Evolutionary conservation across 768 basidiomycete genomes (phyloP).

Genomic region (Termitomyces sp.): DNA sequence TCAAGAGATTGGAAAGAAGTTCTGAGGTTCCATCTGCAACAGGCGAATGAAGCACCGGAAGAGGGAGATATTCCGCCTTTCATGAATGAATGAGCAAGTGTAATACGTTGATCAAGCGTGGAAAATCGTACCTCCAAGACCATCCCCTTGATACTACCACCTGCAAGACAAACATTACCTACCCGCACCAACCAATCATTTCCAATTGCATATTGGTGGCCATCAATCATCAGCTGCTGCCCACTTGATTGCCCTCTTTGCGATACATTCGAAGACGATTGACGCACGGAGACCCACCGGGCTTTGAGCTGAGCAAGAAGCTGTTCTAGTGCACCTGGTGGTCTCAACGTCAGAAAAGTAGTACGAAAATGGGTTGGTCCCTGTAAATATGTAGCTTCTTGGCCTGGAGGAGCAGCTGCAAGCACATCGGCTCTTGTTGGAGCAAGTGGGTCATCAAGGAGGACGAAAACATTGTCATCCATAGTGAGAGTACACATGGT

Average conservation of each 20-base stretch:
- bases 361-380: constrained; percentile 66
- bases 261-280: constrained; percentile 30
- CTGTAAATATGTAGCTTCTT: constrained; percentile 40
- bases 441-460: constrained; percentile 72
- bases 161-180: constrained; percentile 73
- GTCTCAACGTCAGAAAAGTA: constrained; percentile 72
- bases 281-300: constrained; percentile 70
- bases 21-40: constrained; percentile 67
- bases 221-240: constrained; percentile 72
- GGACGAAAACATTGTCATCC: constrained; percentile 78
- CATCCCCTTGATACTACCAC: constrained; percentile 80
- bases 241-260: constrained; percentile 47
- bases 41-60: constrained; percentile 64
- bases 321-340: constrained; percentile 74
- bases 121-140: constrained; percentile 59
- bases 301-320: constrained; percentile 71
- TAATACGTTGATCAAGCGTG: background rate
- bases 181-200: constrained; percentile 79
- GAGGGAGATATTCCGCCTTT: constrained; percentile 83
- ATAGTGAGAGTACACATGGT: constrained; percentile 75
- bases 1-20: constrained; percentile 69
- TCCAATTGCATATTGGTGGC: constrained; percentile 70
- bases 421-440: constrained; percentile 64
- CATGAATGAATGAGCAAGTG: background rate
- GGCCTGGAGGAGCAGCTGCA: constrained; percentile 38